Conservation (phyloP, 2,329 filamentous ascomycete genomes). For the Stagonosporopsis cucurbitacearum region DNA sequence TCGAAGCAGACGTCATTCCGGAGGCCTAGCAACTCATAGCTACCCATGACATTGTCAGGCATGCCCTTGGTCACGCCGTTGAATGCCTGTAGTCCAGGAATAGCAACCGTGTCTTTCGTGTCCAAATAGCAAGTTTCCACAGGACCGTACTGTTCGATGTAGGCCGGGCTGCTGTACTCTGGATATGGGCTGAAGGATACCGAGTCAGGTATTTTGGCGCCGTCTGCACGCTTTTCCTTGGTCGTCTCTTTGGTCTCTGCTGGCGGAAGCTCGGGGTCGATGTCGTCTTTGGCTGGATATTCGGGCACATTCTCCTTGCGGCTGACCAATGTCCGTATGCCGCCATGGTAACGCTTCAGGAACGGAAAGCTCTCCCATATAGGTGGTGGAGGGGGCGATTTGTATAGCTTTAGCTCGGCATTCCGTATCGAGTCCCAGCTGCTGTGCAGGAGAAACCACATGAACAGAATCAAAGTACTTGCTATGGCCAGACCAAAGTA, state of each 20-base stretch:
- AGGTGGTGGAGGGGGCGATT: constrained; percentile 68
- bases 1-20: constrained; percentile 92
- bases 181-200: constrained; percentile 72
- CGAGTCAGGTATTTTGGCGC: constrained; percentile 36
- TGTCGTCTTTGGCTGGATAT: constrained; percentile 72
- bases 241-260: constrained; percentile 32
- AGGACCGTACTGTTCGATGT: constrained; percentile 62
- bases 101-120: constrained; percentile 64
- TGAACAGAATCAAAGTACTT: constrained; percentile 74
- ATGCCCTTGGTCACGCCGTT: constrained; percentile 82
- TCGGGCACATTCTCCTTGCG: constrained; percentile 74
- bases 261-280: constrained; percentile 47
- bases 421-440: constrained; percentile 73
- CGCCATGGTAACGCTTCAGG: constrained; percentile 87
- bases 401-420: constrained; percentile 64
- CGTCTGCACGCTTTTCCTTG: constrained; percentile 41
- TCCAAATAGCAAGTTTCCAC: constrained; percentile 83
- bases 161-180: constrained; percentile 64
- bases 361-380: constrained; percentile 90
- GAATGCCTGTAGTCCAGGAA: constrained; percentile 76
- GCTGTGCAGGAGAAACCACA: constrained; percentile 75
- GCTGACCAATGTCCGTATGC: constrained; percentile 74
- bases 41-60: constrained; percentile 84
- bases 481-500: constrained; percentile 78
- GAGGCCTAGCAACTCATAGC: constrained; percentile 79